These are phyloP conservation scores for Leptographium galeiforme DNA, from an alignment of 2,329 filamentous ascomycete species.

Conservation along the genomic window DNA sequence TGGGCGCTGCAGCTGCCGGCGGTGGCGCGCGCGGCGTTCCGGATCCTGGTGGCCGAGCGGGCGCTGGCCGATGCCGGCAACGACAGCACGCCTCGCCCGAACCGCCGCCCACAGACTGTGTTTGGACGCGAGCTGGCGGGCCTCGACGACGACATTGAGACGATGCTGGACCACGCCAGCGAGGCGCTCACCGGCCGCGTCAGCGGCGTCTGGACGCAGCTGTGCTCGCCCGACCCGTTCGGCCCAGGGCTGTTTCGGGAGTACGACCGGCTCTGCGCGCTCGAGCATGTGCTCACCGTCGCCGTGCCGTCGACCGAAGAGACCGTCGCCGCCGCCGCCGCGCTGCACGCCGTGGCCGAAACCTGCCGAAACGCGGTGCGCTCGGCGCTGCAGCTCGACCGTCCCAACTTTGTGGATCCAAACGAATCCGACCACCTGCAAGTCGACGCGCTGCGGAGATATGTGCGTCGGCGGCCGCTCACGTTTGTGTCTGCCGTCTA, in stretches of 20 bases:
- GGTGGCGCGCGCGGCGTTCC: conserved; percentile 37
- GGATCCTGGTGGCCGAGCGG: conserved; percentile 49
- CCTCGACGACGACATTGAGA: conserved; percentile 42
- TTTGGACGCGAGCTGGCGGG: conserved; percentile 34
- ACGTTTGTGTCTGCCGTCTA: no score
- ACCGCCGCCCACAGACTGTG: not conserved
- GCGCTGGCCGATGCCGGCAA: conserved; percentile 31
- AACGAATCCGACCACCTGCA: no score
- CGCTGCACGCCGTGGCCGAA: not conserved
- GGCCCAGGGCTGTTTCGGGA: not conserved
- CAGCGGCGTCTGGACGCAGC: not conserved
- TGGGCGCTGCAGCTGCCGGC: conserved; percentile 28
- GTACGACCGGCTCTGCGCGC: not conserved
- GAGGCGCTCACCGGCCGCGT: conserved; percentile 37
- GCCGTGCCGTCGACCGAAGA: not conserved
- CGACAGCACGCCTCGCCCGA: conserved; percentile 2
- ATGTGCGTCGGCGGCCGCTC: no score
- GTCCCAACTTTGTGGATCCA: not conserved
- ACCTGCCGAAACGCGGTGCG: not conserved
- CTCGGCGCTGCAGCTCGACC: not conserved
- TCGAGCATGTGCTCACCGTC: not conserved
- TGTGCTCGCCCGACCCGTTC: not conserved
- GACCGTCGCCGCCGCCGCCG: not conserved
- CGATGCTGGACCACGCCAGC: conserved; percentile 34
- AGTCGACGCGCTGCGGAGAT: no score